Base-by-base conservation (phyloP, 2,329 filamentous ascomycete species). In the Fusarium musae region DNA sequence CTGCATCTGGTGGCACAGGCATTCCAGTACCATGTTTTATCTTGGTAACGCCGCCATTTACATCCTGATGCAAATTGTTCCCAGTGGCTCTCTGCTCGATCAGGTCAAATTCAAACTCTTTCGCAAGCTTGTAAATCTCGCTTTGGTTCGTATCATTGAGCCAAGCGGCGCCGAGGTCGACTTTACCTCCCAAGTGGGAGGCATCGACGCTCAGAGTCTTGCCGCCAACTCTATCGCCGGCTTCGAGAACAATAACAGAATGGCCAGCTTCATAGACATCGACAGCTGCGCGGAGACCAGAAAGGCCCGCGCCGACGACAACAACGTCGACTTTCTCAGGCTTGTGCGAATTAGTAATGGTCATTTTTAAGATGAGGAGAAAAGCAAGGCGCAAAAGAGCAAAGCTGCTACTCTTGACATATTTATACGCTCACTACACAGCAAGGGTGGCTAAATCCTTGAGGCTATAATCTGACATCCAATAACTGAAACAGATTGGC, bases 161-260 rank as follows among this genome's bases (percentile, higher is more conserved):
- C 76, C 76, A 78, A 44, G 75, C 75, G 40, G 76, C 76, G 11
- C 76, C 76, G 12, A 75, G 42, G n/a, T 78, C 76, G 23, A 75
- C 59, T 30, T 69, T 62, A 0, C 70, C 70, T 12, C 58, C 57
- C 21, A 63, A 39, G 37, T 49, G 44, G 11, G 67, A 53, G 4
- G 57, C 58, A 10, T 65, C 30, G 9, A 71, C 44, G 23, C 66
- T 66, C 39, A 69, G 37, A 19, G 70, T 75, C 77, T 88, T 88
- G 16, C 87, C 87, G 2, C 87, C 87, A 1, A 88, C 84, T 1
- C 84, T 81, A 43, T 86, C 81, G 3, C 82, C 79, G 1, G 85
- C 85, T 71, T 88, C 87, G 0, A 88, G 78, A 6, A 88, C 81
- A 1, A 85, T 49, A 32, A 79, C 80, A 0, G 80, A 81, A 15